Percentiles rank a stretch among this genome's conserved stretches.
Evolutionary conservation across 2,329 filamentous ascomycete species (phyloP).

Genomic region (Didymella segeticola): DNA sequence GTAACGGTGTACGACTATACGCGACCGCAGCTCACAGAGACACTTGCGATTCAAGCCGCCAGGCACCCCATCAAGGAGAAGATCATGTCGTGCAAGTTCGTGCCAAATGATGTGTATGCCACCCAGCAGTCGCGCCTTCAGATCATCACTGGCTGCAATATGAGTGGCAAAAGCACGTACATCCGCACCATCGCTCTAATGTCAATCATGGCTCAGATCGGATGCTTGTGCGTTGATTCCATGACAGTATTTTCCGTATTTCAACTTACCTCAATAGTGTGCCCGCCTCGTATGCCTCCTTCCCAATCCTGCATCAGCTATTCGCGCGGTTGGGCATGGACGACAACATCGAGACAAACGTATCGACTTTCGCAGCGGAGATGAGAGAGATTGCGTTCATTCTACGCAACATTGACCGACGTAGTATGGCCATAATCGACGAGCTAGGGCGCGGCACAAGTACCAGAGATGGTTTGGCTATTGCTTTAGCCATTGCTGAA

Average conservation of each 20-base stretch:
- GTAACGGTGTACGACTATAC: slow-evolving; percentile 70
- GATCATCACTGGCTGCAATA: slow-evolving; percentile 94
- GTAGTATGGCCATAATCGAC: slow-evolving; percentile 84
- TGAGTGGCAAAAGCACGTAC: slow-evolving; percentile 96
- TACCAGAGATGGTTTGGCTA: slow-evolving; percentile 84
- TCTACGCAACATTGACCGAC: slow-evolving; percentile 77
- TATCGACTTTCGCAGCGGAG: slow-evolving; percentile 91
- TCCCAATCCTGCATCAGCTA: slow-evolving; percentile 80
- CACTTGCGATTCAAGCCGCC: slow-evolving; percentile 74
- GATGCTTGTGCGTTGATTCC: slow-evolving; percentile 65
- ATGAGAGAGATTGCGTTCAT: slow-evolving; percentile 98
- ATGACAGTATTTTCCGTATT: neutral
- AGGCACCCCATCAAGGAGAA: slow-evolving; percentile 82
- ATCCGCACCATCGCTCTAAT: slow-evolving; percentile 85
- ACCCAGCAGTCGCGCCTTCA: slow-evolving; percentile 83
- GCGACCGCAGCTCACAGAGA: slow-evolving; percentile 71
- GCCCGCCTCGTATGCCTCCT: slow-evolving; percentile 81
- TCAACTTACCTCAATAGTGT: slow-evolving; percentile 55
- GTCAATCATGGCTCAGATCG: slow-evolving; percentile 92
- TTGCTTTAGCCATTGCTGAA: slow-evolving; percentile 89
- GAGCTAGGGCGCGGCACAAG: slow-evolving; percentile 92
- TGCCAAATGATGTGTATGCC: slow-evolving; percentile 91
- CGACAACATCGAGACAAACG: slow-evolving; percentile 86
- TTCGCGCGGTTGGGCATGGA: slow-evolving; percentile 89
- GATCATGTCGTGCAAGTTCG: slow-evolving; percentile 70